These are phyloP conservation scores for Lachancea sp. DNA, from an alignment of 805 yeast genomes.

Conservation along the genomic window DNA sequence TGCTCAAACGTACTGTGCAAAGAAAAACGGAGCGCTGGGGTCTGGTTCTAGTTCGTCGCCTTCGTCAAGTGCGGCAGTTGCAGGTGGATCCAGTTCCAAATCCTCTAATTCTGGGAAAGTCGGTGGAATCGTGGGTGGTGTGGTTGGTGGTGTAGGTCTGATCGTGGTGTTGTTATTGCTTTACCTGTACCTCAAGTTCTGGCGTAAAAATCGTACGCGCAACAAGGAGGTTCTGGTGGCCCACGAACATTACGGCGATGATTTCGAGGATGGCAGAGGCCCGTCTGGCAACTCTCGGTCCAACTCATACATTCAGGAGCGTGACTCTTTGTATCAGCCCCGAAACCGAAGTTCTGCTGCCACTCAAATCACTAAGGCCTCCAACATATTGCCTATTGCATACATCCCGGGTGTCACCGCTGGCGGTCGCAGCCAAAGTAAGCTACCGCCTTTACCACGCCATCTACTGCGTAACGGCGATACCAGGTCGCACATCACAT, in stretches of 20 bases:
- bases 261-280: conserved; percentile 11
- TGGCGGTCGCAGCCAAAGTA: conserved; percentile 22
- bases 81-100: conserved; percentile 6
- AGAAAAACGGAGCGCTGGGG: conserved; percentile 11
- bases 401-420: conserved; percentile 91
- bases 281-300: background rate
- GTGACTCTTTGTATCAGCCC: background rate
- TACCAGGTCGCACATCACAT: conserved; percentile 33
- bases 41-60: background rate
- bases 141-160: conserved; percentile 38
- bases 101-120: conserved; percentile 30
- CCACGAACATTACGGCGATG: conserved; percentile 24
- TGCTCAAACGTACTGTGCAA: conserved; percentile 47
- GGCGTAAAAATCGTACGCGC: conserved; percentile 32
- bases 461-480: conserved; percentile 24
- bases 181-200: conserved; percentile 38
- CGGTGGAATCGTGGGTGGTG: conserved; percentile 68
- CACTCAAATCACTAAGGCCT: conserved; percentile 68
- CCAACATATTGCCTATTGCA: conserved; percentile 85
- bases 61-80: background rate
- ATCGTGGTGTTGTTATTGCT: conserved; percentile 31
- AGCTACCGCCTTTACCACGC: conserved; percentile 8
- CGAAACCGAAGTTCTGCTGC: conserved; percentile 43
- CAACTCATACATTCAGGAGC: background rate
- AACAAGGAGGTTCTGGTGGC: conserved; percentile 20